A percentile compares a stretch with the other conserved stretches of the same genome.
These are phyloP conservation scores for Phytophthora pistaciae DNA, from an alignment of 352 stramenopile species.

Conservation along the genomic window DNA sequence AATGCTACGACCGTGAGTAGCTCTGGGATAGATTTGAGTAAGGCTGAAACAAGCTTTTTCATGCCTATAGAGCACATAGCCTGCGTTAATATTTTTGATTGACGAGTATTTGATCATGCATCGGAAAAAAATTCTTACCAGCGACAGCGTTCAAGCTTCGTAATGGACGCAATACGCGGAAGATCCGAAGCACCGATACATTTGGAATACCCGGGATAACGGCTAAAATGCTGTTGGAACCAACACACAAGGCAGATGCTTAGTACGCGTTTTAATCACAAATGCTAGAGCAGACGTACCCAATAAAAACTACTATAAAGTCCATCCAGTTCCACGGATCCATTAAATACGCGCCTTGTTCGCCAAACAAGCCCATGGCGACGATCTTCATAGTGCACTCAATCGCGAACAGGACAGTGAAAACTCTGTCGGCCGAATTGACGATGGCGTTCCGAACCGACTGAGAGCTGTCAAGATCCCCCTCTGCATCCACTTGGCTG, in stretches of 20 bases:
- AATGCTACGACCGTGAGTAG: slow-evolving; percentile 85
- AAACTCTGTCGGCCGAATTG: slow-evolving; percentile 60
- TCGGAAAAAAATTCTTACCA: slow-evolving; percentile 32
- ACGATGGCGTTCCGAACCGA: slow-evolving; percentile 70
- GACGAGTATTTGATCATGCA: not conserved
- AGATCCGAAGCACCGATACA: slow-evolving; percentile 64
- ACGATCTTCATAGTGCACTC: slow-evolving; percentile 93
- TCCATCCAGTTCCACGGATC: slow-evolving; percentile 93
- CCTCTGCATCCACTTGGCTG: slow-evolving; percentile 55
- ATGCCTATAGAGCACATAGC: slow-evolving; percentile 48
- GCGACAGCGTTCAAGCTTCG: slow-evolving; percentile 69
- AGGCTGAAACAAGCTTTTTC: slow-evolving; percentile 77
- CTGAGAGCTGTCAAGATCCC: slow-evolving; percentile 47
- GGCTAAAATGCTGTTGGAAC: slow-evolving; percentile 55
- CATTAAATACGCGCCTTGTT: slow-evolving; percentile 81
- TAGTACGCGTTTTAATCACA: not conserved
- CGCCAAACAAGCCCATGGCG: slow-evolving; percentile 79
- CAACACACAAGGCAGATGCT: not conserved
- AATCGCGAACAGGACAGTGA: slow-evolving; percentile 83
- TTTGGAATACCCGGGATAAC: slow-evolving; percentile 74
- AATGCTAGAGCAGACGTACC: slow-evolving; percentile 41
- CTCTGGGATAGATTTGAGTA: slow-evolving; percentile 82
- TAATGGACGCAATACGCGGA: slow-evolving; percentile 69
- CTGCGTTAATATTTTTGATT: not conserved
- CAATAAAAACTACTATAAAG: slow-evolving; percentile 90